Base-by-base conservation (phyloP, 1,284 basidiomycete species). In the Chiua sp. region DNA sequence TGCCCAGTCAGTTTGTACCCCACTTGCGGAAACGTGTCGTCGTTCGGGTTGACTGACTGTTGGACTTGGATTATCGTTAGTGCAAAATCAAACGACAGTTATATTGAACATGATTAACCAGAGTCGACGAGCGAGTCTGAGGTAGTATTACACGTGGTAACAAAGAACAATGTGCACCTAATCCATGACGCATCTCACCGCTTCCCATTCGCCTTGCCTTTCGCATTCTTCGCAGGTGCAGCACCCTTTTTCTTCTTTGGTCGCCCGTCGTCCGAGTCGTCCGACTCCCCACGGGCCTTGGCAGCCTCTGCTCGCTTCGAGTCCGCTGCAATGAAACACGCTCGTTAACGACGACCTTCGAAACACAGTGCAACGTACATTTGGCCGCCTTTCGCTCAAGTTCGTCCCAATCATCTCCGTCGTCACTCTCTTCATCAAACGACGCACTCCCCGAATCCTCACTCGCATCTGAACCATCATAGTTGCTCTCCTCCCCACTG, bases 351-450 rank as follows among this genome's bases (percentile, higher is more conserved):
- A 44, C 18, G 42, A 51, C 20, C 47, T 47, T 51, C 53, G 37
- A 7, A 39, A 28, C 2, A 16, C 35, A 10, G 20, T 30, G 15
- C 57, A 18, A 56, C 76, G 44, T 44, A 93, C 91, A 90, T 81
- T 89, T 90, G 18, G 91, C 90, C 16, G 94, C 93, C 73, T 97
- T 97, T 51, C 87, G 83, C 77, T 98, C 96, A 30, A 98, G 80
- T 72, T 95, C 95, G 71, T 97, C 96, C 96, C 95, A 98, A 68
- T 97, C 95, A 63, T 96, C 94, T 32, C 94, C 92, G 6, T 91
- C 92, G 57, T 93, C 92, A 61, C 90, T 92, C 37, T 84, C 88
- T 15, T 87, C 88, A 39, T 84, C 87, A 59, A 79, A 90, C 51
- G 87, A 90, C 15, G 75, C 88, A 62, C 84, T 85, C 42, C 82